Evolutionary conservation across 176 grass and related monocot genomes (phyloP), one percentile per base, ranked within the genome.

Genomic region (Oropetium thomaeum): DNA sequence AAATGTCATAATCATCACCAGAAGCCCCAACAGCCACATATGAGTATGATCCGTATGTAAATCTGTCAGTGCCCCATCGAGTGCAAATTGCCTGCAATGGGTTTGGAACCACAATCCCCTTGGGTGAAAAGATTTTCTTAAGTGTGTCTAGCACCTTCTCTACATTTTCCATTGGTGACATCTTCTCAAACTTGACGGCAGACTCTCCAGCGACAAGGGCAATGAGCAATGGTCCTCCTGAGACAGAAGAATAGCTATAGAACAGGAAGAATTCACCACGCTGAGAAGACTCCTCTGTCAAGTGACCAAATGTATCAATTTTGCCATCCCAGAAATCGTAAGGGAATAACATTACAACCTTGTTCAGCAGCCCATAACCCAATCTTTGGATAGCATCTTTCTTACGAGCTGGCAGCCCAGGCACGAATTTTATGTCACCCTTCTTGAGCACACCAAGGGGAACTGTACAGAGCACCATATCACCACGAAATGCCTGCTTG

Each of bases 131-230:
- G 10, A 98, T 90, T 68, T 79, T 89, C 68, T 76, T 81, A 68
- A 98, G 86, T 71, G 87, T 93, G 57, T 86, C 84, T 2, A 98
- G 67, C 41, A 90, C 91, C 40, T 83, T 98, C 32, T 91, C 79
- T 1, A 95, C 84, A 74, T 87, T 79, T 67, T 92, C 82, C 47
- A 68, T 69, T 14, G 96, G 91, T 28, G 89, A 83, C 6, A 54
- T 78, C 31, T 83, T 85, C 87, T 98, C 96, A 76, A 98, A 98
- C 47, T 82, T 80, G 20, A 94, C 84, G 11, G 96, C 96, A 75
- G 96, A 93, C 71, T 98, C 89, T 70, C 96, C 96, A 53, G 96
- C 96, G 54, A 98, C 91, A 84, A 98, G 89, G n/a, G 89, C 96
- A 71, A 98, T 66, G 34, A 98, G 89, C 41, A 98, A 72, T 11